Percentiles rank a stretch among this genome's conserved stretches.
Evolutionary conservation across 345 rosid species (phyloP).

Genomic region (Lumnitzera littorea): DNA sequence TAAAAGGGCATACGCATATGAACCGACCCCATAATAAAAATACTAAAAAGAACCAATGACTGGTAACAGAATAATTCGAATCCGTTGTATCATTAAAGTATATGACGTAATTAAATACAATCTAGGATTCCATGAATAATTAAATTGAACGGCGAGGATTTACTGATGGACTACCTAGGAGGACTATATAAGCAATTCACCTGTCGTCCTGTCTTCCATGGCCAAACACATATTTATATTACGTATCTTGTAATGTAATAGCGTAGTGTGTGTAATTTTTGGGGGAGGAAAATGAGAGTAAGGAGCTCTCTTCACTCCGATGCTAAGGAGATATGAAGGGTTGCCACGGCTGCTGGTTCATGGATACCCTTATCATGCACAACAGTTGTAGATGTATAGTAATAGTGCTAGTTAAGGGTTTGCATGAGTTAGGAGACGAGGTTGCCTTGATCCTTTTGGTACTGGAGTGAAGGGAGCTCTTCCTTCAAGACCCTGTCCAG

Average conservation of each 20-base stretch:
- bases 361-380: constrained; percentile 32
- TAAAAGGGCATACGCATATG: too few species aligned
- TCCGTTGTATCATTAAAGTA: too few species aligned
- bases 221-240: background rate
- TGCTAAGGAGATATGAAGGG: constrained; percentile 40
- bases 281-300: constrained; percentile 3
- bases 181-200: too few species aligned
- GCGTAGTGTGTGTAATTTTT: background rate
- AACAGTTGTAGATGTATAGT: background rate
- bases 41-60: too few species aligned
- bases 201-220: too few species aligned
- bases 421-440: constrained; percentile 49
- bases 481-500: background rate
- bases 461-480: constrained; percentile 69
- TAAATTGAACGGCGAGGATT: too few species aligned
- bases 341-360: constrained; percentile 54
- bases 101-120: too few species aligned
- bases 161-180: too few species aligned
- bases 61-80: too few species aligned
- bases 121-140: too few species aligned
- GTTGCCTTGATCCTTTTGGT: constrained; percentile 34
- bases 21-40: too few species aligned
- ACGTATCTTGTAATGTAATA: background rate
- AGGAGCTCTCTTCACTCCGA: constrained; percentile 50
- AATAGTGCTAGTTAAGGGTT: constrained; percentile 35